phyloP scores from a whole-genome alignment of 306 rosid species.

The Alnus glutinosa region DNA sequence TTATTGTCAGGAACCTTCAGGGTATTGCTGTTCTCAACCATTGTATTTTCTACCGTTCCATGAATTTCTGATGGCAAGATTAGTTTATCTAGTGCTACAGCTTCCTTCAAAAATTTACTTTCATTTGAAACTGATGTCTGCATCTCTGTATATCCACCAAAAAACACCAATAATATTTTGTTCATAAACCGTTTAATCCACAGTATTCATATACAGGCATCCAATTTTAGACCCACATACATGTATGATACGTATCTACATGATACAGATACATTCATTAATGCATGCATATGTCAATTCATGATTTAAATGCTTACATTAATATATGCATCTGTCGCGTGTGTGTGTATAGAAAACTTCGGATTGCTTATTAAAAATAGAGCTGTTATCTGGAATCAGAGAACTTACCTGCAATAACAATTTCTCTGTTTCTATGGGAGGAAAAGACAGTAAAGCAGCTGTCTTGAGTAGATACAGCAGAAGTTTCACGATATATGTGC shows the following conservation, averaged over 20 bases:
- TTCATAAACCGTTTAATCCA: neutral
- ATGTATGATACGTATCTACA: neutral
- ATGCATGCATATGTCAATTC: neutral
- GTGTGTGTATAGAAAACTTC: no score
- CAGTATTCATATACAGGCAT: neutral
- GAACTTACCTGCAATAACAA: no score
- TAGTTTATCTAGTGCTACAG: constrained; percentile 51
- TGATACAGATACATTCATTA: neutral
- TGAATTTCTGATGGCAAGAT: no score
- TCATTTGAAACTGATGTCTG: constrained; percentile 29
- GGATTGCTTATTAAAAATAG: no score
- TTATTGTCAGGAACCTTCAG: no score
- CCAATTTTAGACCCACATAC: neutral
- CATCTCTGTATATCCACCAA: constrained; percentile 38
- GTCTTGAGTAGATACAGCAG: no score
- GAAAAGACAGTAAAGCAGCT: no score
- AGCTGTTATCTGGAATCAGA: no score
- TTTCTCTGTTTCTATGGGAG: no score
- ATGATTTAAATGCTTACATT: neutral
- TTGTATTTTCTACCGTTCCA: no score
- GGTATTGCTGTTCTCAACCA: no score
- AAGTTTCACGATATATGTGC: no score
- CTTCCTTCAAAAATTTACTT: constrained; percentile 31
- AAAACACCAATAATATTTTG: neutral
- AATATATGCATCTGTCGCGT: neutral